Evolutionary conservation across 345 rosid species (phyloP), one percentile per base, ranked within the genome.

Genomic region (Ricinus communis): DNA sequence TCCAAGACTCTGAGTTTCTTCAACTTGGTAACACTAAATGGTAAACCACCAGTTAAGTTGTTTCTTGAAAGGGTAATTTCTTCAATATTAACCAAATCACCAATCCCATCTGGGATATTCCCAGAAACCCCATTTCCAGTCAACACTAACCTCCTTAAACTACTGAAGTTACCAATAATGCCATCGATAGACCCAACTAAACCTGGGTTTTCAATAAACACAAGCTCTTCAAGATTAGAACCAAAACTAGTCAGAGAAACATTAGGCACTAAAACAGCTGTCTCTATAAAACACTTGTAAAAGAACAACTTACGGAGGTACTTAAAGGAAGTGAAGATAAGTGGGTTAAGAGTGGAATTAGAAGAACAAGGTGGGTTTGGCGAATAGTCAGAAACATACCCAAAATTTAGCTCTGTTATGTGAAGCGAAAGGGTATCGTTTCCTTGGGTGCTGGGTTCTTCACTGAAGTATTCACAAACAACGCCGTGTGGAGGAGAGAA

Each of bases 401-500:
- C 93, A 1, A 90, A 86, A 65, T 78, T 85, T 3, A 90, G 77
- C 75, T 90, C 91, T 1, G 85, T 79, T 72, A 87, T 70, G 67
- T 86, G 90, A 63, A 53, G 10, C 2, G 61, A 59, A 55, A 67
- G 57, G 0, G 79, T 27, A 5, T 63, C 68, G 62, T 72, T 71
- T 51, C n/a, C n/a, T n/a, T n/a, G n/a, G n/a, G n/a, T n/a, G n/a
- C n/a, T n/a, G n/a, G n/a, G n/a, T n/a, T 55, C 51, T 24, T 75
- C 67, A 45, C 71, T 46, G 74, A 80, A 80, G 75, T 73, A 81
- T 30, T 84, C 88, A 19, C 96, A 90, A 7, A 83, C 86, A 71
- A 87, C 79, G 71, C 93, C 93, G 76, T 87, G 87, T 7, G 93
- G 91, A 54, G 96, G 74, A 0, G 90, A 90, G 61, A 73, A 77